phyloP scores from a whole-genome alignment of 768 basidiomycete species.

The Megacollybia marginata region DNA sequence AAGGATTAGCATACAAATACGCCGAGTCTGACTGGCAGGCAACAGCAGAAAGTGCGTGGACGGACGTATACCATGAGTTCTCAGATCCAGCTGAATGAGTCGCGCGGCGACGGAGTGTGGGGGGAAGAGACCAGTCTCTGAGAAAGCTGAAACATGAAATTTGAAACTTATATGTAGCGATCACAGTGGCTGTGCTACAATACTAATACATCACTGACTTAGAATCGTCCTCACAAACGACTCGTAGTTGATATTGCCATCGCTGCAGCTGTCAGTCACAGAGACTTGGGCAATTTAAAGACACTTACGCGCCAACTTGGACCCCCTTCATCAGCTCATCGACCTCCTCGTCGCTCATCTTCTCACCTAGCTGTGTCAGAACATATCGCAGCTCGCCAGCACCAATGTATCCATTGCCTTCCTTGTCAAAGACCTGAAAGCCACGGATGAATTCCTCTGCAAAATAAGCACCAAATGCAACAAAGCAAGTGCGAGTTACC shows the following conservation, averaged over 20 bases:
- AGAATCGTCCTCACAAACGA: slow-evolving; percentile 94
- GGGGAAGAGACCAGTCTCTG: too few relatives aligned
- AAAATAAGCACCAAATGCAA: not conserved
- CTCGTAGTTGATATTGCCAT: slow-evolving; percentile 97
- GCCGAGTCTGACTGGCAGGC: slow-evolving; percentile 58
- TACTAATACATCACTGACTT: slow-evolving; percentile 48
- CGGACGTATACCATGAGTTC: slow-evolving; percentile 38
- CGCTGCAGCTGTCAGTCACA: slow-evolving; percentile 43
- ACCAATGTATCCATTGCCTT: slow-evolving; percentile 87
- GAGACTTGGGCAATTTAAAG: slow-evolving; percentile 2
- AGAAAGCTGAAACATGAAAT: too few relatives aligned
- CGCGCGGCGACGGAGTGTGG: too few relatives aligned
- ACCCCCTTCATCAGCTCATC: slow-evolving; percentile 97
- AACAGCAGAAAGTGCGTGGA: slow-evolving; percentile 55
- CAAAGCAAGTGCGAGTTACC: slow-evolving; percentile 38
- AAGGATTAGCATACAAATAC: slow-evolving; percentile 38
- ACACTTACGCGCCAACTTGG: slow-evolving; percentile 76
- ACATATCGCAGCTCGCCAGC: slow-evolving; percentile 91
- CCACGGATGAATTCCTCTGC: slow-evolving; percentile 98
- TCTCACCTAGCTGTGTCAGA: slow-evolving; percentile 94
- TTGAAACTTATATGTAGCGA: too few relatives aligned
- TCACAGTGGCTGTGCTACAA: too few relatives aligned
- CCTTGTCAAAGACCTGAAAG: slow-evolving; percentile 98
- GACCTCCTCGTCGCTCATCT: slow-evolving; percentile 96
- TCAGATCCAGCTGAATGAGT: too few relatives aligned